A percentile compares a stretch with the other conserved stretches of the same genome.
Evolutionary conservation across 129 eudicot genomes (phyloP).

Genomic region (Deinandra increscens): DNA sequence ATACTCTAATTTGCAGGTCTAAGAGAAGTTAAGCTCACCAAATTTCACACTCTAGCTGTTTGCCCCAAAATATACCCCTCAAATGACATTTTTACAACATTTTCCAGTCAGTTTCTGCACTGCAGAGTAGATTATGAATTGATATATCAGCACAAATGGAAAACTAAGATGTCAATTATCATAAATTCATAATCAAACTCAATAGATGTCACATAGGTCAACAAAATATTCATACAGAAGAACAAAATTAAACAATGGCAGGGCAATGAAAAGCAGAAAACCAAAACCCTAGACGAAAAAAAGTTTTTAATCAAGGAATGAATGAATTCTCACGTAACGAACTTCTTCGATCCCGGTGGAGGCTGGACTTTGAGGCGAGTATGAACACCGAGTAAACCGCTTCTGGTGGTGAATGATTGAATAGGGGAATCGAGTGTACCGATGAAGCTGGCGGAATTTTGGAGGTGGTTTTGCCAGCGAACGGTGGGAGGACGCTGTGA

Average conservation of each 20-base stretch:
- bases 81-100: neutral
- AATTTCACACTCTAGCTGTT: neutral
- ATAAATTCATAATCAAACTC: neutral
- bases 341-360: constrained; percentile 25
- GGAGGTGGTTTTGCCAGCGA: constrained; percentile 16
- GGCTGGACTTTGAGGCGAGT: constrained; percentile 39
- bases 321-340: constrained; percentile 34
- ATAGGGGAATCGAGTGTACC: constrained; percentile 46
- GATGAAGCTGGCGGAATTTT: constrained; percentile 58
- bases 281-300: no score
- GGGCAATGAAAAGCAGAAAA: neutral
- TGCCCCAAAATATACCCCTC: neutral
- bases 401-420: neutral
- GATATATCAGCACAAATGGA: neutral
- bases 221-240: neutral
- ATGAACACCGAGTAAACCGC: constrained; percentile 30
- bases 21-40: no score
- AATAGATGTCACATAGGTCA: neutral
- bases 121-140: neutral
- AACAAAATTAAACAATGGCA: neutral
- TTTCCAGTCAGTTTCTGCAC: no score
- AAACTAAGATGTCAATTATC: neutral
- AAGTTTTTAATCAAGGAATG: neutral
- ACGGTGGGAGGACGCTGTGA: constrained; percentile 58
- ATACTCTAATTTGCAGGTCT: no score